Evolutionary conservation across 2,329 filamentous ascomycete species (phyloP), one percentile per base, ranked within the genome.

Genomic region (Grosmannia serpens): DNA sequence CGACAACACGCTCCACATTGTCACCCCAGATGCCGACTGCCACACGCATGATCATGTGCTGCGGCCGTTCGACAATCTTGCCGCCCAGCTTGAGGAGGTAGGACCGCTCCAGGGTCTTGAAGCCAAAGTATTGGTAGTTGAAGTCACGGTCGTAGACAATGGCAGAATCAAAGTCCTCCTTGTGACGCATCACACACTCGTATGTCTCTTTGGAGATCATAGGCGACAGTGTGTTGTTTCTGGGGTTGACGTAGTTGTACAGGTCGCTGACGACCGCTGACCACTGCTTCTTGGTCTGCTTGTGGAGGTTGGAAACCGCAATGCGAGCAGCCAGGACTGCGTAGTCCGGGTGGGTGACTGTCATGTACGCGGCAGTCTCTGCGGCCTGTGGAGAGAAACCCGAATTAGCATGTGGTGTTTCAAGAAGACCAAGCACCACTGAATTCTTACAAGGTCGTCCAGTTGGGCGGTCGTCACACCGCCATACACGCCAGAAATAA

Each of bases 41-140:
- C 57, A 99, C 94, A 82, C 94, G 90, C 94, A 99, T 99, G 68
- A 99, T 92, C 91, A 99, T 94, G 78, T 99, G 94, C 76, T 99
- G 94, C 51, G 94, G 94, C 68, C 94, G 86, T 79, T 99, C 94
- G 56, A 91, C 92, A 70, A 97, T 90, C 77, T 96, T 95, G 71
- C 91, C 91, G 68, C 96, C 83, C 65, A 97, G 88, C 71, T 95
- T 91, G 65, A 99, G 86, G 56, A 99, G 86, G 70, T 99, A 99
- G 69, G 94, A 99, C 61, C 94, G 87, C 80, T 99, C 94, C 46
- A 99, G 80, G 9, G 94, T 99, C 84, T 99, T 99, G 85, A 99
- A 99, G 64, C 94, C 94, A 69, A 99, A 99, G 78, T 95, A 99
- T 78, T 99, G 94, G 80, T 99, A 99, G 83, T 97, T 96, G 83